Conservation (phyloP, 2,329 filamentous ascomycete genomes). For the Penicillium rolfsii region DNA sequence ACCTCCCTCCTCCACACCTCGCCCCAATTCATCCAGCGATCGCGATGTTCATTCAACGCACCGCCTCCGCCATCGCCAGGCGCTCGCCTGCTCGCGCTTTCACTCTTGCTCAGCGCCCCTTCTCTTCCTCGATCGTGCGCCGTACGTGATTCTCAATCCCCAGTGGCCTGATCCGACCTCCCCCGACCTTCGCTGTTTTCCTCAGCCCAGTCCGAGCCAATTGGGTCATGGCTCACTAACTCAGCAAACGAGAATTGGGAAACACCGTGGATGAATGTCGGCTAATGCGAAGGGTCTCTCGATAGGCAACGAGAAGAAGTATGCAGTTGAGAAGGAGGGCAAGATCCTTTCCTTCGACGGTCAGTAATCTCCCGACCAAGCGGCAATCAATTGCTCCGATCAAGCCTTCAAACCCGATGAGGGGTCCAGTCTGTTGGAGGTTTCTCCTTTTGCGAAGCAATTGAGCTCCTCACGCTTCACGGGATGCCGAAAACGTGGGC, state of each 20-base stretch:
- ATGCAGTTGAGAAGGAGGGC: conserved; percentile 45
- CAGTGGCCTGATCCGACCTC: conserved; percentile 31
- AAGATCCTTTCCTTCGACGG: conserved; percentile 52
- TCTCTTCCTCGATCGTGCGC: conserved; percentile 50
- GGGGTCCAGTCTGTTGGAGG: neutral
- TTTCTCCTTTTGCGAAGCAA: conserved; percentile 6
- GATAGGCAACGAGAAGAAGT: conserved; percentile 45
- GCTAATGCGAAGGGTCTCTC: conserved; percentile 31
- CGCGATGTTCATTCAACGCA: conserved; percentile 54
- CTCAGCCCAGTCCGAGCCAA: conserved; percentile 24
- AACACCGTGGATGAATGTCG: neutral
- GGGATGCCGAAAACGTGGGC: conserved; percentile 16
- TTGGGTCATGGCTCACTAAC: conserved; percentile 21
- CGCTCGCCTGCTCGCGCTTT: conserved; percentile 49
- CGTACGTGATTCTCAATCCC: conserved; percentile 45
- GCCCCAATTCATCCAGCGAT: conserved; percentile 29
- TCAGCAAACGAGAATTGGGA: neutral
- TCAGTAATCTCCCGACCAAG: conserved; percentile 34
- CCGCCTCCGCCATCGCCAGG: conserved; percentile 51
- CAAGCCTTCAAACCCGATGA: conserved; percentile 13
- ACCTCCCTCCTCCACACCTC: conserved; percentile 27
- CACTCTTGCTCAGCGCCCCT: conserved; percentile 46
- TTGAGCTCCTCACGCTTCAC: conserved; percentile 11
- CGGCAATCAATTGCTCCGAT: conserved; percentile 20
- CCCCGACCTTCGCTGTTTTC: conserved; percentile 26